Conservation (phyloP, 305 asterid species). For the Caryopteris hybrid region DNA sequence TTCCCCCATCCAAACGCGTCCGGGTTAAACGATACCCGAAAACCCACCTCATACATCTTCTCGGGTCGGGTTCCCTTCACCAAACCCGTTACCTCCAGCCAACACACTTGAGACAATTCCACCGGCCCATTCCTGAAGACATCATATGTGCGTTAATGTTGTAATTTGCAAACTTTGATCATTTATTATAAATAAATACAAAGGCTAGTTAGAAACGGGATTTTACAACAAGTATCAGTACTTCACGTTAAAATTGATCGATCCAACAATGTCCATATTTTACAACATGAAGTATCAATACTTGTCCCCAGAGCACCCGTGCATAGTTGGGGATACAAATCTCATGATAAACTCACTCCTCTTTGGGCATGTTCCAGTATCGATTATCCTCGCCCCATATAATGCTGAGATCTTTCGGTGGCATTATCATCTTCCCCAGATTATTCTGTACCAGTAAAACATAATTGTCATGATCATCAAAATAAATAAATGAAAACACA, state of each 20-base stretch:
- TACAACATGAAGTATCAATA: too few relatives aligned
- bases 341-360: neutral
- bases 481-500: neutral
- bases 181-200: too few relatives aligned
- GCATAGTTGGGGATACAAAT: too few relatives aligned
- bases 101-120: constrained; percentile 20
- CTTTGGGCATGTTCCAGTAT: constrained; percentile 23
- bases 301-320: too few relatives aligned
- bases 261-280: too few relatives aligned
- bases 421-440: neutral
- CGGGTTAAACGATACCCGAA: neutral
- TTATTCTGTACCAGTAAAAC: neutral
- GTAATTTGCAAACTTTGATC: neutral
- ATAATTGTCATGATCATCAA: neutral
- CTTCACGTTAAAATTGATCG: too few relatives aligned
- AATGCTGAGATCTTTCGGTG: constrained; percentile 17
- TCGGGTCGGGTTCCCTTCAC: neutral
- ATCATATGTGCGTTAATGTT: too few relatives aligned
- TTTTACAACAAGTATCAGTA: too few relatives aligned
- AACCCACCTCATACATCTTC: constrained; percentile 22
- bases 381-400: constrained; percentile 28
- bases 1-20: constrained; percentile 29
- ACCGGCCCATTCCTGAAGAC: neutral
- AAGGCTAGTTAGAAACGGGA: too few relatives aligned
- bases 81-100: constrained; percentile 25